Base-by-base conservation (phyloP, 2,329 filamentous ascomycete genomes). In the Dactylonectria macrodidyma region DNA sequence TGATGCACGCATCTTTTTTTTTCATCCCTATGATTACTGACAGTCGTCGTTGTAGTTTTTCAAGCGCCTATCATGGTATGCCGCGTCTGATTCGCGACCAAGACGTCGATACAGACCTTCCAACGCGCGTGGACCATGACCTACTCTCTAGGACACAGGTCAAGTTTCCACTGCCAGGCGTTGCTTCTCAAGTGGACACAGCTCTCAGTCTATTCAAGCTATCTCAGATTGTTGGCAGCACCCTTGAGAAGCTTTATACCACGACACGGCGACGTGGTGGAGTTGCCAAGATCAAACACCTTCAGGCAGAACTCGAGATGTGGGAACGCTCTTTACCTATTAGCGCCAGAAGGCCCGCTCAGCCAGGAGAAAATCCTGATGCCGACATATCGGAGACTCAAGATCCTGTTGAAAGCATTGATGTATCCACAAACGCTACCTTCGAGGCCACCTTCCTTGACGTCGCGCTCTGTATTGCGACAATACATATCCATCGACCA, bases 71-170 rank as follows among this genome's bases (percentile, higher is more conserved):
- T 30, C 74, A 76, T 26, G 75, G 74, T 1, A 73, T 77, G 68
- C 74, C 73, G 12, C 75, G 75, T 7, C 65, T 76, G 2, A 76
- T 77, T 38, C 71, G 73, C 6, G 72, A 77, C 22, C 72, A 75
- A 46, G 75, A 76, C 16, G 75, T 76, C 3, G 74, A 77, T 30
- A 74, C 74, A 0, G 74, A 77, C 38, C 61, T 74, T 2, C 74
- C 75, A 5, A 75, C 67, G 12, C 66, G 72, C 12, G 65, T 76
- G 2, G 73, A 77, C 19, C 72, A 76, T 44, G 72, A 75, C 19
- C 72, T 75, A 1, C 34, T 77, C 2, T 73, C 74, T 2, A 62
- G 68, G 14, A 69, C 73, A 7, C 68, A 71, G 5, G 65, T 76
- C 12, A 62, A 70, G 1, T 77, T 77, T 16, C 75, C 75, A 19